Conservation (phyloP, 495 filamentous ascomycete species). For the Opeltia flavorubescens region DNA sequence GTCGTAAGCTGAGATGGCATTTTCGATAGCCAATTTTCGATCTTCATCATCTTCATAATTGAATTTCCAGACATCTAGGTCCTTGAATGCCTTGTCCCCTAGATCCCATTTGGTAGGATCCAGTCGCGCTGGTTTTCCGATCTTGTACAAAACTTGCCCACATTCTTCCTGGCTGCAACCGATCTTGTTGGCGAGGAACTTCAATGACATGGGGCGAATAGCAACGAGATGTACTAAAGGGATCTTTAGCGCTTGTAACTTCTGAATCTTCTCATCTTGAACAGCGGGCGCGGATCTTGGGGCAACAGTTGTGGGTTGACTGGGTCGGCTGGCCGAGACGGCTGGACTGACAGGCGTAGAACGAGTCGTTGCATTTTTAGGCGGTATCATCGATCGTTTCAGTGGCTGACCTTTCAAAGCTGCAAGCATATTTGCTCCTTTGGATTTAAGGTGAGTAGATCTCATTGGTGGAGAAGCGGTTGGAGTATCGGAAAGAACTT, state of each 20-base stretch:
- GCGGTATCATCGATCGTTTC: neutral
- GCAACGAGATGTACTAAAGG: conserved; percentile 67
- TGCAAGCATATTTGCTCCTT: conserved; percentile 14
- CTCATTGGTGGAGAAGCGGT: conserved; percentile 17
- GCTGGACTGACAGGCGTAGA: conserved; percentile 53
- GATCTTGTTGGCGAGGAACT: conserved; percentile 42
- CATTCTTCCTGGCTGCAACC: conserved; percentile 43
- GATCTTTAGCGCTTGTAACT: conserved; percentile 34
- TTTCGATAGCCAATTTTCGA: conserved; percentile 66
- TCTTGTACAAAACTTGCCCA: conserved; percentile 37
- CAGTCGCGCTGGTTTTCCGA: conserved; percentile 44
- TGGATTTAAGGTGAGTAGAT: conserved; percentile 4
- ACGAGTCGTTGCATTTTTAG: conserved; percentile 32
- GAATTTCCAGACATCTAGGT: conserved; percentile 72
- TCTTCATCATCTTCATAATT: conserved; percentile 51
- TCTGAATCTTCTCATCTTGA: conserved; percentile 38
- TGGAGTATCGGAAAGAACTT: conserved; percentile 16
- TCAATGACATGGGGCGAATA: conserved; percentile 40
- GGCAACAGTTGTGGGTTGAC: conserved; percentile 30
- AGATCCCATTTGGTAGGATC: conserved; percentile 51
- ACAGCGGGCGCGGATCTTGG: conserved; percentile 34
- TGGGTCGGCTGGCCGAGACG: conserved; percentile 28
- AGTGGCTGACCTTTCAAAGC: conserved; percentile 27
- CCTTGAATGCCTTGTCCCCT: conserved; percentile 59
- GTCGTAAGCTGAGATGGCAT: conserved; percentile 71